phyloP scores from a whole-genome alignment of 2,329 filamentous ascomycete species.

The Cytospora piceae region DNA sequence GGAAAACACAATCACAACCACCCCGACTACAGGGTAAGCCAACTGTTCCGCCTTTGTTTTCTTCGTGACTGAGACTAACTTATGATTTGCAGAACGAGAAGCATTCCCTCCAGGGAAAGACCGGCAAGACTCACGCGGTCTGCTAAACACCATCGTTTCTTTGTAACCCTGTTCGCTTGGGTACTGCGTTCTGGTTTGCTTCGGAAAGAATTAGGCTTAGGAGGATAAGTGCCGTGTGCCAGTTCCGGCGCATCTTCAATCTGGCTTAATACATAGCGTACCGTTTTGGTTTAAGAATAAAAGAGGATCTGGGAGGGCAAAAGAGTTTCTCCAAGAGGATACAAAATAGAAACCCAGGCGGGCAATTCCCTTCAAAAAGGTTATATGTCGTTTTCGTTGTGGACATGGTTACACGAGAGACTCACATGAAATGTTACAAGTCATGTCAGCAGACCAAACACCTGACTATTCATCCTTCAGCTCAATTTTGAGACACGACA shows the following conservation, averaged over 20 bases:
- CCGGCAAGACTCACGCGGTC: slow-evolving; percentile 85
- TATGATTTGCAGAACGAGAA: slow-evolving; percentile 64
- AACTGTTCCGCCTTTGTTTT: neutral
- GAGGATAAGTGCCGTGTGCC: neutral
- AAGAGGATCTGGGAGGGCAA: neutral
- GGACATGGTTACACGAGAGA: slow-evolving; percentile 22
- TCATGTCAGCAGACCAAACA: slow-evolving; percentile 15
- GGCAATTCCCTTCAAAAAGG: neutral
- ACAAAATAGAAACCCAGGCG: neutral
- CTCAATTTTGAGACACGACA: neutral
- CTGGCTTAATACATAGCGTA: neutral
- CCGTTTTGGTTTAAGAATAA: neutral
- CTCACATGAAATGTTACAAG: slow-evolving; percentile 18
- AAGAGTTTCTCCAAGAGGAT: neutral
- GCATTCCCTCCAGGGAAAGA: slow-evolving; percentile 87
- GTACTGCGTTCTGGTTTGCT: neutral
- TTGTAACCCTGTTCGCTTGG: neutral
- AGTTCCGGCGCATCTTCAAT: neutral
- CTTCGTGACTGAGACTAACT: slow-evolving; percentile 21
- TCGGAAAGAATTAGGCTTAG: neutral
- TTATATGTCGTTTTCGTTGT: slow-evolving; percentile 3
- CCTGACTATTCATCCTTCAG: slow-evolving; percentile 20
- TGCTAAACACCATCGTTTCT: slow-evolving; percentile 59
- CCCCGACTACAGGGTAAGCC: slow-evolving; percentile 53
- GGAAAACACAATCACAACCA: slow-evolving; percentile 58